These are phyloP conservation scores for Xylaria sp. DNA, from an alignment of 2,329 filamentous ascomycete species.

Conservation along the genomic window DNA sequence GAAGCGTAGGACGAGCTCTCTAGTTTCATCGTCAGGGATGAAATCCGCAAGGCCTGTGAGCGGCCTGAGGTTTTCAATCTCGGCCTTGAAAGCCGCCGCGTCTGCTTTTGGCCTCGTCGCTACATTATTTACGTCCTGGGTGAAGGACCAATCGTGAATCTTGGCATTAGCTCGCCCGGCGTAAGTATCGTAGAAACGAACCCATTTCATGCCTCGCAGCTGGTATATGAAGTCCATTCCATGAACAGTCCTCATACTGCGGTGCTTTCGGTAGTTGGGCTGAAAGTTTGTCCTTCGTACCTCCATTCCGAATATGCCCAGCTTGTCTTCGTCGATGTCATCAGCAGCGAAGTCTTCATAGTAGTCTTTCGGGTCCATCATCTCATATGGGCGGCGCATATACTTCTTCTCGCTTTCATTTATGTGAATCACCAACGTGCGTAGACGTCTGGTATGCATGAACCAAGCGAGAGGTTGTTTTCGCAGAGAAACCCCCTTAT, in stretches of 20 bases:
- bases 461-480: conserved; percentile 54
- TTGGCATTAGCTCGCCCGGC: conserved; percentile 11
- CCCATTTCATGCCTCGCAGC: conserved; percentile 57
- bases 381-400: conserved; percentile 55
- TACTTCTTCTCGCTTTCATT: conserved; percentile 50
- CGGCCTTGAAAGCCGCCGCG: conserved; percentile 26
- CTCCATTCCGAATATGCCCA: conserved; percentile 36
- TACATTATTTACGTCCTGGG: conserved; percentile 48
- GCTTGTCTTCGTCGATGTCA: conserved; percentile 18
- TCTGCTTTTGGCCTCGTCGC: conserved; percentile 43
- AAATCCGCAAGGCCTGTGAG: conserved; percentile 37
- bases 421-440: conserved; percentile 55
- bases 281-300: conserved; percentile 51
- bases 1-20: conserved; percentile 39
- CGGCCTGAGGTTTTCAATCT: conserved; percentile 43
- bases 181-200: conserved; percentile 57
- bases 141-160: conserved; percentile 51
- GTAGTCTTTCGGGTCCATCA: conserved; percentile 19
- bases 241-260: conserved; percentile 56
- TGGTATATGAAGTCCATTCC: conserved; percentile 58
- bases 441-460: conserved; percentile 53
- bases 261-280: conserved; percentile 53
- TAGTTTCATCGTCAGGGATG: conserved; percentile 36
- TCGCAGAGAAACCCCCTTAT: conserved; percentile 51
- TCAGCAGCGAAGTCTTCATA: conserved; percentile 33